Percentiles rank a stretch among this genome's conserved stretches.
Evolutionary conservation across 2,329 filamentous ascomycete species (phyloP).

Genomic region (Fusarium goolgardi): DNA sequence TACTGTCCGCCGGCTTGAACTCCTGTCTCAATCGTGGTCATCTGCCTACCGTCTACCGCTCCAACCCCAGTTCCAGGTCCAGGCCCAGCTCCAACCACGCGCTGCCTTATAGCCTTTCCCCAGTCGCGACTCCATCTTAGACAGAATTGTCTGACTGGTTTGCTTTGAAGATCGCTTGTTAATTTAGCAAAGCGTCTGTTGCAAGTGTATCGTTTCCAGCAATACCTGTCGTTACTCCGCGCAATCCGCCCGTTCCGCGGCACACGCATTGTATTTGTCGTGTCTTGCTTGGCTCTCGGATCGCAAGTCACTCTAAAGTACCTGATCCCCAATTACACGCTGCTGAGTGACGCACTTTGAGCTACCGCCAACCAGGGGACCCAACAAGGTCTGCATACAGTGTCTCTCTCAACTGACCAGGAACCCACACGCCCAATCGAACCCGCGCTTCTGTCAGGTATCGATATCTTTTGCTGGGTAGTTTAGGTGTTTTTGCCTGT

Average conservation of each 20-base stretch:
- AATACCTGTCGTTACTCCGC: conserved; percentile 29
- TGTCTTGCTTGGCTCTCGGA: conserved; percentile 15
- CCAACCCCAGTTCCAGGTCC: conserved; percentile 30
- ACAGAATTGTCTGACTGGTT: conserved; percentile 13
- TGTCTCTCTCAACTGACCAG: conserved; percentile 32
- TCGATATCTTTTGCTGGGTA: conserved; percentile 28
- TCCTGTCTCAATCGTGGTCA: conserved; percentile 42
- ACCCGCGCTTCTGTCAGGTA: conserved; percentile 25
- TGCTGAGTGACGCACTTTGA: conserved; percentile 41
- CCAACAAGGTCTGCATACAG: conserved; percentile 33
- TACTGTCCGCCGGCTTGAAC: conserved; percentile 19
- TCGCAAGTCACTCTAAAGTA: conserved; percentile 43
- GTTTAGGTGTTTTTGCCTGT: conserved; percentile 14
- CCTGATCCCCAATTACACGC: conserved; percentile 37
- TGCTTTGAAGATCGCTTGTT: conserved; percentile 24
- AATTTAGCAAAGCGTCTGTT: conserved; percentile 17
- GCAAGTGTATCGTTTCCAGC: conserved; percentile 11
- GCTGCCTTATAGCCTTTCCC: conserved; percentile 40
- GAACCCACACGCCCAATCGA: conserved; percentile 34
- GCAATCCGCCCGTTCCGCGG: conserved; percentile 34
- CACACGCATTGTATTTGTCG: conserved; percentile 18
- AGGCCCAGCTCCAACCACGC: conserved; percentile 19
- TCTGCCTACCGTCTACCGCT: conserved; percentile 28
- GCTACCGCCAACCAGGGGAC: conserved; percentile 39
- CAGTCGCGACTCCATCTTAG: conserved; percentile 23